These are phyloP conservation scores for Fabrea salina DNA, from an alignment of 169 alveolate species.

Conservation along the genomic window DNA sequence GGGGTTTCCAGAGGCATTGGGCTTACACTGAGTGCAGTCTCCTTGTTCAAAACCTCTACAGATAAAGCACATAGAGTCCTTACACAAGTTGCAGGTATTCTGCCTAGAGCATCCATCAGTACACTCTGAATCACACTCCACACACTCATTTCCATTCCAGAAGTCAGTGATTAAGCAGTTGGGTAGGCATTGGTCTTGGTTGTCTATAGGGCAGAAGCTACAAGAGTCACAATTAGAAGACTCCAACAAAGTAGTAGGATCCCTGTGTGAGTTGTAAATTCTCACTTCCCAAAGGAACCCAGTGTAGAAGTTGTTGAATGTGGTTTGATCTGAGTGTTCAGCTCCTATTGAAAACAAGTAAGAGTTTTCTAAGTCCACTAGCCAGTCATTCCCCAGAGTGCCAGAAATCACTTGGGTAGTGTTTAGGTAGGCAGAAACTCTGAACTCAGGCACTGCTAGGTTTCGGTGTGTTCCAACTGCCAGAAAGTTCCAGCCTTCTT, in stretches of 20 bases:
- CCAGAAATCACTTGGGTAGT: too few species aligned
- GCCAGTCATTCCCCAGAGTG: too few species aligned
- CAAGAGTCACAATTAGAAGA: neutral
- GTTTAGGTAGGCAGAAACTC: too few species aligned
- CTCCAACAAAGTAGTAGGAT: neutral
- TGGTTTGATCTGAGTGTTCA: neutral
- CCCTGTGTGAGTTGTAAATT: neutral
- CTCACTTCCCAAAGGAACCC: neutral
- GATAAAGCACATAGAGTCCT: neutral
- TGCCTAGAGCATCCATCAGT: neutral
- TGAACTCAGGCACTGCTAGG: too few species aligned
- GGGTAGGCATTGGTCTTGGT: neutral
- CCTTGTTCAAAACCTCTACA: neutral
- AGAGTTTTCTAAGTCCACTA: neutral
- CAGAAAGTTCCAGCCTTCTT: too few species aligned
- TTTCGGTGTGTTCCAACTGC: too few species aligned
- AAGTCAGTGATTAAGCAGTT: neutral
- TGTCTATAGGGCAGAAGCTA: slow-evolving; percentile 7
- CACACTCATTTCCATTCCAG: neutral
- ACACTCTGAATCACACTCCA: neutral
- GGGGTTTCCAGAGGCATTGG: slow-evolving; percentile 12
- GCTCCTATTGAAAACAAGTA: slow-evolving; percentile 14
- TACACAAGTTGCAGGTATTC: neutral
- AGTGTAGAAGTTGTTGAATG: neutral
- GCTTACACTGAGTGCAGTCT: neutral